phyloP scores from a whole-genome alignment of 176 grass and related monocot genomes.

The Musa beccarii region DNA sequence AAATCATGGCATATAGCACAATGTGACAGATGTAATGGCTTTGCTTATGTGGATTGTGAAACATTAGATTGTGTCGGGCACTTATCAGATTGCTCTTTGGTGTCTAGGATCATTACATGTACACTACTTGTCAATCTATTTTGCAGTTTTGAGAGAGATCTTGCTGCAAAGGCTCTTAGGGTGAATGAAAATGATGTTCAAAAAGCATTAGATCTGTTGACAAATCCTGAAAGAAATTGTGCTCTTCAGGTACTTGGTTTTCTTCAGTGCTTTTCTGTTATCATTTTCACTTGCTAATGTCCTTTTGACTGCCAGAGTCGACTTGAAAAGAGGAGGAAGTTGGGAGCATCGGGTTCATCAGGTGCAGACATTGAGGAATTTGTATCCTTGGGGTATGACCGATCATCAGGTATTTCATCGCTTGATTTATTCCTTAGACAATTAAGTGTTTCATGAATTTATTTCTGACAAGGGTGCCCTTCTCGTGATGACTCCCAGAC shows the following conservation, averaged over 20 bases:
- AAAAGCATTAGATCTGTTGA: conserved; percentile 76
- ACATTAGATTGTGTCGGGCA: background rate
- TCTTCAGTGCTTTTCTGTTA: background rate
- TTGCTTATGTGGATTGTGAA: background rate
- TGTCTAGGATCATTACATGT: background rate
- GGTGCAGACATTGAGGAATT: conserved; percentile 7
- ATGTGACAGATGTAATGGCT: no score
- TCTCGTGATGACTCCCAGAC: conserved; percentile 13
- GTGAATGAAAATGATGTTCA: conserved; percentile 82
- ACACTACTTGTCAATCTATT: conserved; percentile 9
- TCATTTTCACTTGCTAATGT: conserved; percentile 16
- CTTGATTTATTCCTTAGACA: background rate
- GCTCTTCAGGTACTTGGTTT: conserved; percentile 49
- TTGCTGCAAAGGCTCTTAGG: conserved; percentile 76
- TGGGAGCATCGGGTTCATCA: background rate
- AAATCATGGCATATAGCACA: conserved; percentile 24
- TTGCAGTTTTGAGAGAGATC: conserved; percentile 70
- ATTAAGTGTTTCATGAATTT: background rate
- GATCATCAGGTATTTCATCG: conserved; percentile 6
- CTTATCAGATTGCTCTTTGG: background rate
- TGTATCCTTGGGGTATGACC: background rate
- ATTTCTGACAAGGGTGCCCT: conserved; percentile 3
- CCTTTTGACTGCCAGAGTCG: conserved; percentile 25
- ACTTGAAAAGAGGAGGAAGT: conserved; percentile 50
- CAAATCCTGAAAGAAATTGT: conserved; percentile 85